Evolutionary conservation across 2,329 filamentous ascomycete species (phyloP).

Genomic region (Fusarium torulosum): DNA sequence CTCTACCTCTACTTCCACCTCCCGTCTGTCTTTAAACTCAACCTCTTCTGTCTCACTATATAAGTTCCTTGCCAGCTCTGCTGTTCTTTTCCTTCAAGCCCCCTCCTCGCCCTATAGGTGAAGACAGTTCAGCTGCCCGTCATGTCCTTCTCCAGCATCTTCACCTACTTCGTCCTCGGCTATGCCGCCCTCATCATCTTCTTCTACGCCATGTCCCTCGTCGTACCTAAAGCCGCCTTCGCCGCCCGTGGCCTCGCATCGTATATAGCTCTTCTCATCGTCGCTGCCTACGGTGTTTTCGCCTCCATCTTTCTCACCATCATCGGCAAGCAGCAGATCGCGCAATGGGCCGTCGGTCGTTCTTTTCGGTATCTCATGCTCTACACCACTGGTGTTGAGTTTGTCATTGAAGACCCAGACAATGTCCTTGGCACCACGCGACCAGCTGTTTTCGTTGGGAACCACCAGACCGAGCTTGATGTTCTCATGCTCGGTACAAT

Average conservation of each 20-base stretch:
- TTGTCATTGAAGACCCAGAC: conserved; percentile 77
- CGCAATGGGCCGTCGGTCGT: conserved; percentile 87
- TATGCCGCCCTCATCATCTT: conserved; percentile 64
- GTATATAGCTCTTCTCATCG: conserved; percentile 71
- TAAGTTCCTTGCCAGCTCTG: conserved; percentile 10
- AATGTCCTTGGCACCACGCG: conserved; percentile 73
- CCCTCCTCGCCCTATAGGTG: conserved; percentile 1
- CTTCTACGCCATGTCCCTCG: conserved; percentile 73
- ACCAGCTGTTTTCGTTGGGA: conserved; percentile 91
- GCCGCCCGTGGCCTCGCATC: conserved; percentile 75
- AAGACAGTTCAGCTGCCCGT: conserved; percentile 20
- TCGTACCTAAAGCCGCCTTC: conserved; percentile 72
- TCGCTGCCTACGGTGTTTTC: conserved; percentile 79
- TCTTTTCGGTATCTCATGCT: conserved; percentile 85
- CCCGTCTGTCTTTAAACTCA: conserved; percentile 4
- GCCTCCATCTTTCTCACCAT: conserved; percentile 79
- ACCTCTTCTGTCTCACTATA: conserved; percentile 20
- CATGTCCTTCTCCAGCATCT: conserved; percentile 57
- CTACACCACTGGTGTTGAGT: conserved; percentile 79
- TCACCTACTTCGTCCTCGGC: conserved; percentile 63
- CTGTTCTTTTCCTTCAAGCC: conserved; percentile 6
- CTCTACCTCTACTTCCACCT: conserved; percentile 4
- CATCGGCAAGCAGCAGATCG: conserved; percentile 77
- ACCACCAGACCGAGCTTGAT: conserved; percentile 97
- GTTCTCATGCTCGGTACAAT: conserved; percentile 89